Percentiles rank a stretch among this genome's conserved stretches.
Conservation (phyloP, 257 asterid genomes). For the Primulina tabacum region DNA sequence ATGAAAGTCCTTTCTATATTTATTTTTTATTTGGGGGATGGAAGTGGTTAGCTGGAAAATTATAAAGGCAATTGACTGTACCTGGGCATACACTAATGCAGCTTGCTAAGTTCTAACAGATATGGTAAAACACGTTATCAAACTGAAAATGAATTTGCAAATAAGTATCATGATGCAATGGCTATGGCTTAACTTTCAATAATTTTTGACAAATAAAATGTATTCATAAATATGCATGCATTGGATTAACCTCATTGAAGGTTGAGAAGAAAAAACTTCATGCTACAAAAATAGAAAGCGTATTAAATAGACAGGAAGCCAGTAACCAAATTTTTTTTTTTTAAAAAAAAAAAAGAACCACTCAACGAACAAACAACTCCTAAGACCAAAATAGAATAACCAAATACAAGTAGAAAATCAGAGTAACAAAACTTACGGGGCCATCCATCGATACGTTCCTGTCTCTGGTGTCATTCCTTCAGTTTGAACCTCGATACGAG, state of each 20-base stretch:
- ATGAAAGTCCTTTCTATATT: too few species aligned
- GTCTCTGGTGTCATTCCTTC: conserved; percentile 41
- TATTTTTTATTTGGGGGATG: too few species aligned
- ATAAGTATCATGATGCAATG: background rate
- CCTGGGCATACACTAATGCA: too few species aligned
- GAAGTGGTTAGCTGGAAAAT: too few species aligned
- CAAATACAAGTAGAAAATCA: background rate
- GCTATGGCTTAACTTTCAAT: background rate
- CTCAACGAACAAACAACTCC: background rate
- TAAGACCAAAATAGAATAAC: background rate
- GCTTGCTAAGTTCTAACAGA: too few species aligned
- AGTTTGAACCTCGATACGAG: conserved; percentile 37
- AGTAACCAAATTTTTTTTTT: background rate
- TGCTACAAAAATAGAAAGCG: background rate
- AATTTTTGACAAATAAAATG: too few species aligned
- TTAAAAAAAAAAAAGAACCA: background rate
- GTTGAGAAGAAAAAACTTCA: background rate
- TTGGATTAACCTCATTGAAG: background rate
- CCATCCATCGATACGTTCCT: conserved; percentile 76
- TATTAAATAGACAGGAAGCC: background rate
- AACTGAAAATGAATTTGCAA: too few species aligned
- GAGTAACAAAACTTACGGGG: conserved; percentile 44
- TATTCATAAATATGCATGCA: too few species aligned
- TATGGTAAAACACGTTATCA: too few species aligned
- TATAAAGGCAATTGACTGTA: too few species aligned